Conservation (phyloP, 129 eudicot species). For the Flaveria sonorensis region DNA sequence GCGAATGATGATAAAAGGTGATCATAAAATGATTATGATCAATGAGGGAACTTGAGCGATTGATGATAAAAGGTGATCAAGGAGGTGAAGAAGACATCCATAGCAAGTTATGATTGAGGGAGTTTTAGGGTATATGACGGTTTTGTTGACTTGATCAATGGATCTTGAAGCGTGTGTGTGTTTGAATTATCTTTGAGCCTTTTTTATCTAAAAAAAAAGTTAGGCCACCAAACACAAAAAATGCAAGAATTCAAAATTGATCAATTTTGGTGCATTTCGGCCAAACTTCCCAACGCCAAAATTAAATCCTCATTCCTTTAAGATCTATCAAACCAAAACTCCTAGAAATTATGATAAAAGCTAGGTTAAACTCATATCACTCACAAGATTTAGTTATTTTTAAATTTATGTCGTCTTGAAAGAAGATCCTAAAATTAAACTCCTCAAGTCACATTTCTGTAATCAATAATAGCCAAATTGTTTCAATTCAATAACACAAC, state of each 20-base stretch:
- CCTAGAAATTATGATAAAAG: neutral
- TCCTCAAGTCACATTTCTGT: too few species aligned
- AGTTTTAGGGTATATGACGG: neutral
- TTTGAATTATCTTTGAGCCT: neutral
- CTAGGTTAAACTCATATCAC: neutral
- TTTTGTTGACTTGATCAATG: neutral
- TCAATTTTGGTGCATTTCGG: neutral
- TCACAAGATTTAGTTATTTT: neutral
- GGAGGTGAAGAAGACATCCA: neutral
- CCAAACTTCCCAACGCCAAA: neutral
- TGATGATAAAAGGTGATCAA: neutral
- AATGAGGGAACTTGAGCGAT: neutral
- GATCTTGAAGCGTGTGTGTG: neutral
- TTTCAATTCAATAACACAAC: too few species aligned
- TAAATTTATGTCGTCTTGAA: neutral
- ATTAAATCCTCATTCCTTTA: neutral
- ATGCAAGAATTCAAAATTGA: neutral
- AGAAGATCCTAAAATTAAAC: neutral
- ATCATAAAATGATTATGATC: too few species aligned
- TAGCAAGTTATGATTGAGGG: neutral
- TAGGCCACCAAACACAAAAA: neutral
- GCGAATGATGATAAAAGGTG: neutral
- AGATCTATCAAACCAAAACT: neutral
- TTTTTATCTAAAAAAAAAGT: neutral
- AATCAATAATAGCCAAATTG: too few species aligned